A percentile compares a stretch with the other conserved stretches of the same genome.
Conservation (phyloP, 306 rosid genomes). For the Inga laurina region DNA sequence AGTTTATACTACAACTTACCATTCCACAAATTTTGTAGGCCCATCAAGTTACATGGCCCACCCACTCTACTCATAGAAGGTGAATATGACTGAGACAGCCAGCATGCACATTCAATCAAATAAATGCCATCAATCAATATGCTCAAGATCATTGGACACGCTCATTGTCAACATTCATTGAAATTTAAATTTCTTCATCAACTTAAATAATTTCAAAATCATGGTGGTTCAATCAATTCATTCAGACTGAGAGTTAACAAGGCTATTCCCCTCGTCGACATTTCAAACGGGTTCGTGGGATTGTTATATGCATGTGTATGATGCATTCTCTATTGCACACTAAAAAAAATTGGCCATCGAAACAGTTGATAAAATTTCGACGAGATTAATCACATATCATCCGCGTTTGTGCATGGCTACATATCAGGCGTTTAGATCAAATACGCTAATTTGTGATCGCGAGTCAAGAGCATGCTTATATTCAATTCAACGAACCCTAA, state of each 20-base stretch:
- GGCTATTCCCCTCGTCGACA: not conserved
- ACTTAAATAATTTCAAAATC: not conserved
- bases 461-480: not conserved
- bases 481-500: not conserved
- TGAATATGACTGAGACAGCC: not conserved
- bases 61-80: not conserved
- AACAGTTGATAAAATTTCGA: not conserved
- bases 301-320: not conserved
- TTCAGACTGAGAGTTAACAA: not conserved
- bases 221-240: not conserved
- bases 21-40: not conserved
- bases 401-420: not conserved
- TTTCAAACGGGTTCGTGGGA: not conserved
- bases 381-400: not conserved
- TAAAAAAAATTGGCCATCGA: not conserved
- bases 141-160: not conserved
- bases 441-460: not conserved
- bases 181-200: not conserved
- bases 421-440: not conserved
- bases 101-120: not conserved
- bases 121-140: not conserved
- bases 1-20: not conserved
- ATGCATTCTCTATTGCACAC: not conserved
- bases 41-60: not conserved
- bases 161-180: not conserved